Base-by-base conservation (phyloP, 345 rosid genomes). In the Hirschfeldia incana region DNA sequence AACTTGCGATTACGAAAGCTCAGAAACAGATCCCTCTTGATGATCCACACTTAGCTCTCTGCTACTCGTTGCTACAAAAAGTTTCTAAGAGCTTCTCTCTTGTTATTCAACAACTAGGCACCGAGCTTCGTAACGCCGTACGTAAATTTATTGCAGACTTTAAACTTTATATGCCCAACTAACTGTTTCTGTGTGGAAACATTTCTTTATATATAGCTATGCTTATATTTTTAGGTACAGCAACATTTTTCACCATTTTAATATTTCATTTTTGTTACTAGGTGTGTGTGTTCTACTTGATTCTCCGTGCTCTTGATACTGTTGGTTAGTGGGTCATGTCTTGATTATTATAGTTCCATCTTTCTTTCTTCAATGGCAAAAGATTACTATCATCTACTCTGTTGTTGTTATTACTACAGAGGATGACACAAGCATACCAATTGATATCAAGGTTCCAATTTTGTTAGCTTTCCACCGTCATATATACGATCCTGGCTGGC, bases 231-330 rank as follows among this genome's bases (percentile, higher is more conserved):
- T 1, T 49, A 5, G n/a, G 42, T 10, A 39, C 16, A 66, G 1
- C 39, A 57, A 27, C 6, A 37, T 28, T 27, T 59, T 33, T 27
- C 16, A 73, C 44, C 27, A 46, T 46, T 70, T 71, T 65, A 6
- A 8, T 46, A 10, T 10, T 30, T 1, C 1, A 60, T 57, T 15
- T 10, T 8, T 21, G 42, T 55, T 8, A 11, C 39, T 84, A 94
- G 98, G 92, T 94, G 63, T 90, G 94, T 86, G 82, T 94, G 77
- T 89, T 90, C 77, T 92, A 92, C 84, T 77, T 94, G 86, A 92
- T 94, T 78, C 96, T 92, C 66, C 92, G 96, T 62, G 98, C 97
- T 61, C 97, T 94, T 44, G 98, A 94, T 72, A 94, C 98, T 15
- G 90, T 94, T 82, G 98, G 97, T 94, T 78, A 66, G 94, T 88